Base-by-base conservation (phyloP, 2,329 filamentous ascomycete genomes). In the Pseudogymnoascus destructans region DNA sequence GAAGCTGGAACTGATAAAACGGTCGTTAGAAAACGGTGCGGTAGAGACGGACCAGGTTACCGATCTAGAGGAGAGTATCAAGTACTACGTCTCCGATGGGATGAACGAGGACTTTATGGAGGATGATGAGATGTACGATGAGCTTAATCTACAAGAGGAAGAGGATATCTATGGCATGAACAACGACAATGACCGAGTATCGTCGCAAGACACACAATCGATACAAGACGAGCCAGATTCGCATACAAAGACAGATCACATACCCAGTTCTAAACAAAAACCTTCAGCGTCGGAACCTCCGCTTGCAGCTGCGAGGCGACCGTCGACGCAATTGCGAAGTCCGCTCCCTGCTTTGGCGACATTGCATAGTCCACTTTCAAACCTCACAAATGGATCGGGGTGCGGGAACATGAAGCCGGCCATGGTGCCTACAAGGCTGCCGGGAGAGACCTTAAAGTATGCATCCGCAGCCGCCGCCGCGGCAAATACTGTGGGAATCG, bases 141-240 rank as follows among this genome's bases (percentile, higher is more conserved):
- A 96, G 58, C 79, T 97, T 59, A 87, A 91, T 66, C 81, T 98
- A 42, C 85, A 95, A 61, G 90, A 95, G 66, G 93, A 97, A 67
- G 93, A 96, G 70, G 90, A 88, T 59, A 79, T 82, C 58, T 96
- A 86, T 67, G 93, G 91, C 64, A 84, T 95, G 77, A 78, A 75
- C 63, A 79, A 77, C 61, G 91, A 96, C 27, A 84, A 84, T 70
- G 93, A 97, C 73, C 84, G 85, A 67, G 84, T 87, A 61, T 97
- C 92, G n/a, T 96, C 92, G 60, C 91, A 97, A 73, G 93, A 98
- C 71, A 82, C 87, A 25, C 89, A 95, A 69, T 97, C 93, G 57
- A 78, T 95, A 75, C 88, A 91, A 66, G 92, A 96, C 61, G 92
- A 97, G 35, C 75, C 78, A 15, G 89, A 95, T 58, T 67, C 69